Conservation (phyloP, 345 rosid species). For the Salix exigua region DNA sequence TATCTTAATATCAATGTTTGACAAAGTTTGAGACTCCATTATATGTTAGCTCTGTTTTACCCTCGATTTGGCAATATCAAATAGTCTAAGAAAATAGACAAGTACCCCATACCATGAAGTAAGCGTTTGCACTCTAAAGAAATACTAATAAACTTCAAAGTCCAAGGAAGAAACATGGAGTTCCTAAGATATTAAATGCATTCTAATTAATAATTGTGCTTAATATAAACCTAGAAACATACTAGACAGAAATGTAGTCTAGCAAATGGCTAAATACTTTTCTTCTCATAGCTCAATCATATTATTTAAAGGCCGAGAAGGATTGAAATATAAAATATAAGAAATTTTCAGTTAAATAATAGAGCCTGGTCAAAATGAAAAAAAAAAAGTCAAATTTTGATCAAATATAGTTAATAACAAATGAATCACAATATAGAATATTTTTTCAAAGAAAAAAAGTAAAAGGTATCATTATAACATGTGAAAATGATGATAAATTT, state of each 20-base stretch:
- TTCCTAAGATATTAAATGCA: too few species aligned
- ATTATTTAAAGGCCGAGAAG: too few species aligned
- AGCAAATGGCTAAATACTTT: neutral
- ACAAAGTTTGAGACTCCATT: neutral
- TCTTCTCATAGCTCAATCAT: too few species aligned
- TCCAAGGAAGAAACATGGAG: neutral
- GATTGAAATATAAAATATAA: too few species aligned
- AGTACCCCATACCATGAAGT: neutral
- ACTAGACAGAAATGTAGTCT: rapidly evolving
- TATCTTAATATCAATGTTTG: neutral
- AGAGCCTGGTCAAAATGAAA: neutral
- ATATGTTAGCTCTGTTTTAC: neutral
- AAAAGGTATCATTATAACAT: too few species aligned
- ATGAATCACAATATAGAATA: too few species aligned
- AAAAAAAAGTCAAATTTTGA: too few species aligned
- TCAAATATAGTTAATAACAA: too few species aligned
- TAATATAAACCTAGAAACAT: neutral
- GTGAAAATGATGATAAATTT: too few species aligned
- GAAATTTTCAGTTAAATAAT: too few species aligned
- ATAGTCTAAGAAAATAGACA: neutral
- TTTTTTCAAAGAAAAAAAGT: too few species aligned
- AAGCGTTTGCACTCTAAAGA: neutral
- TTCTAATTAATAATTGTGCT: neutral
- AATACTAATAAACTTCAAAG: neutral
- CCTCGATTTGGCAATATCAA: neutral